These are phyloP conservation scores for Chalaropsis thielavioides DNA, from an alignment of 2,329 filamentous ascomycete genomes.

Conservation along the genomic window DNA sequence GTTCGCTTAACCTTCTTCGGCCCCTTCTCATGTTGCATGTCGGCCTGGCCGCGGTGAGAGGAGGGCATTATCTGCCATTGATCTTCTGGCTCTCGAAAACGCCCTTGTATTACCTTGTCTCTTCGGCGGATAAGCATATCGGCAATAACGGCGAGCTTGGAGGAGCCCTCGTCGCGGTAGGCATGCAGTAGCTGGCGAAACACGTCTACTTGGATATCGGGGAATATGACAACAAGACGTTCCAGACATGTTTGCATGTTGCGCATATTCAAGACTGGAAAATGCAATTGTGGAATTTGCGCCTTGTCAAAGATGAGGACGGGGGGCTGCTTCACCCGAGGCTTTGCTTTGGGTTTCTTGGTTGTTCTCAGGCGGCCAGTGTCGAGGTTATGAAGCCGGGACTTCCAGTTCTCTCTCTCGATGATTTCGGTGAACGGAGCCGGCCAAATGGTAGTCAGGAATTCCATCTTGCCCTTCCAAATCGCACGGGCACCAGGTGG, in stretches of 20 bases:
- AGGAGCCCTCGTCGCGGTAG: constrained; percentile 53
- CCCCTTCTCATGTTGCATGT: not conserved
- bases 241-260: constrained; percentile 34
- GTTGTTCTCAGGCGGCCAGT: not conserved
- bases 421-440: not conserved
- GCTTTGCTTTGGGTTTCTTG: not conserved
- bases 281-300: not conserved
- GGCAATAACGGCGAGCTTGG: constrained; percentile 59
- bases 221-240: constrained; percentile 57
- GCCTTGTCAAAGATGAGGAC: not conserved
- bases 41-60: not conserved
- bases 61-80: not conserved
- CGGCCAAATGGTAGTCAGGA: not conserved
- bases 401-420: not conserved
- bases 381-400: not conserved
- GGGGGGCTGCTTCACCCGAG: not conserved
- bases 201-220: constrained; percentile 66
- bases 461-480: not conserved
- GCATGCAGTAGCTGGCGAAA: constrained; percentile 66
- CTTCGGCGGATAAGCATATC: constrained; percentile 46
- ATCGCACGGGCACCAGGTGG: not conserved
- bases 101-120: not conserved
- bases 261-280: not conserved
- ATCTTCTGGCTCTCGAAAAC: not conserved
- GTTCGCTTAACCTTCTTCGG: not conserved